Conservation (phyloP, 441 rosid genomes). For the Metrosideros polymorpha region DNA sequence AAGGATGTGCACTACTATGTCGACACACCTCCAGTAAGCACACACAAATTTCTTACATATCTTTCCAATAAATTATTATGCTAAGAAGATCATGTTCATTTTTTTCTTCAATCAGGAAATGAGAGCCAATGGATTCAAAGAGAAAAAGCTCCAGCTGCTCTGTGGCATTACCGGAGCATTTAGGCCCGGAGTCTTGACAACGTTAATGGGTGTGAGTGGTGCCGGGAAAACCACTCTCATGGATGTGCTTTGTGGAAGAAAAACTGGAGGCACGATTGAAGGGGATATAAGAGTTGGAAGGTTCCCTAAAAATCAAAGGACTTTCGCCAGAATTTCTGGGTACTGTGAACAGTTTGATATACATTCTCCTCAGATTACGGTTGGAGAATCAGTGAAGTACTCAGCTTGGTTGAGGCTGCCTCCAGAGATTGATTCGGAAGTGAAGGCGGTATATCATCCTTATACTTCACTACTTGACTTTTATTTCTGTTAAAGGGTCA, state of each 20-base stretch:
- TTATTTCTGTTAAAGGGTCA: neutral
- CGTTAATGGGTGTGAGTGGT: neutral
- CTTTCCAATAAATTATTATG: neutral
- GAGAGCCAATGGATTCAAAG: neutral
- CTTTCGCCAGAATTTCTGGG: neutral
- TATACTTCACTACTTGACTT: neutral
- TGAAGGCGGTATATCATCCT: neutral
- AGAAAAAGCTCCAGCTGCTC: neutral
- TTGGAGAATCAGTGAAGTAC: neutral
- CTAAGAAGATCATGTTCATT: neutral
- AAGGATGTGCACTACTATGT: slow-evolving; percentile 1
- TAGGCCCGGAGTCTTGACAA: neutral
- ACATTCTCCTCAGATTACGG: neutral
- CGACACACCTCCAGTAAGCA: neutral
- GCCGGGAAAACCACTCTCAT: neutral
- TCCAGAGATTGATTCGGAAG: neutral
- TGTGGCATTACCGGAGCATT: neutral
- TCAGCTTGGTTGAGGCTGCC: slow-evolving; percentile 4
- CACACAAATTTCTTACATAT: neutral
- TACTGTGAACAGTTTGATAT: slow-evolving; percentile 1
- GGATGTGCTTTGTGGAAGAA: neutral
- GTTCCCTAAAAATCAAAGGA: neutral
- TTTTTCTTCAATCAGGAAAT: neutral
- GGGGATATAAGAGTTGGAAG: neutral
- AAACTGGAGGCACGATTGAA: neutral